Evolutionary conservation across 1,284 basidiomycete genomes (phyloP).

Genomic region (Puccinia hordei): DNA sequence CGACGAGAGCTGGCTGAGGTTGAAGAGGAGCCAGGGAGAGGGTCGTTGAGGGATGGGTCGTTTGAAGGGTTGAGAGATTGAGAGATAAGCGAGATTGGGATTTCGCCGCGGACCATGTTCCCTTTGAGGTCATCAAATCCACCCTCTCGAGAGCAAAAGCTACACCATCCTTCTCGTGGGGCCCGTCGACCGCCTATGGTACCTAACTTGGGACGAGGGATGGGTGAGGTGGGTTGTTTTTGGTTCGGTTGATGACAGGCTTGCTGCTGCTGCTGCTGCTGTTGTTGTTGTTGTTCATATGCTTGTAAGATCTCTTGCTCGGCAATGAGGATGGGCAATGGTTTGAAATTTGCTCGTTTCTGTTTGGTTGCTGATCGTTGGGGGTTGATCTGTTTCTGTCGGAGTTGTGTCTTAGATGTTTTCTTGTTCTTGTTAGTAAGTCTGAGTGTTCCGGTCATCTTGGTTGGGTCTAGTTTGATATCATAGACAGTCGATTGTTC

Average conservation of each 20-base stretch:
- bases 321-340: not conserved
- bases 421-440: too few species aligned
- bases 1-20: constrained; percentile 3
- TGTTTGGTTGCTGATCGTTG: not conserved
- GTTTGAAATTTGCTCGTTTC: not conserved
- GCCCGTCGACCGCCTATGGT: constrained; percentile 29
- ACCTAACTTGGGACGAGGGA: constrained; percentile 22
- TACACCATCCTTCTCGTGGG: constrained; percentile 47
- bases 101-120: constrained; percentile 33
- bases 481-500: too few species aligned
- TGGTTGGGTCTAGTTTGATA: too few species aligned
- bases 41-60: not conserved
- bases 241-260: not conserved
- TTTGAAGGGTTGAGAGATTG: constrained; percentile 3
- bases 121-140: constrained; percentile 44
- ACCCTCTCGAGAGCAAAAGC: constrained; percentile 45
- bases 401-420: not conserved
- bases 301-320: not conserved
- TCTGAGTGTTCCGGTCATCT: too few species aligned
- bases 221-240: constrained; percentile 9
- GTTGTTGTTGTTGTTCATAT: not conserved
- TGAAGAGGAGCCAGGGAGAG: not conserved
- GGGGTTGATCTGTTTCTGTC: not conserved
- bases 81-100: constrained; percentile 7
- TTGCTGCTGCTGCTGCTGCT: not conserved